Evolutionary conservation across 768 basidiomycete genomes (phyloP).

Genomic region (Mycena crocata): DNA sequence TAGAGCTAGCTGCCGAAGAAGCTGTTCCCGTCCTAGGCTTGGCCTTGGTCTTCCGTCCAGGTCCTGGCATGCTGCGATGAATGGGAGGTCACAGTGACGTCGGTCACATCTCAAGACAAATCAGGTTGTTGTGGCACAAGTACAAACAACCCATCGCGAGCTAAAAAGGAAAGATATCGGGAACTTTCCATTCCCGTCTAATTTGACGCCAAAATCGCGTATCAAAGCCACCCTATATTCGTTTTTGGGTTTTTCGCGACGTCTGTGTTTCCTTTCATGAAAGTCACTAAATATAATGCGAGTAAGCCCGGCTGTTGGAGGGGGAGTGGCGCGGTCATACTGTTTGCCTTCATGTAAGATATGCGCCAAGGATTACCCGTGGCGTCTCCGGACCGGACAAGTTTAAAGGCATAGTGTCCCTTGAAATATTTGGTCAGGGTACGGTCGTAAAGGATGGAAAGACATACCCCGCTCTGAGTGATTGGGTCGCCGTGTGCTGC

Average conservation of each 20-base stretch:
- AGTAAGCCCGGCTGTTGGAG: background rate
- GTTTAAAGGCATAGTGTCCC: background rate
- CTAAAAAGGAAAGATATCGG: slow-evolving; percentile 3
- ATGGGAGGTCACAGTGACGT: background rate
- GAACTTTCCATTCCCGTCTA: too few species aligned
- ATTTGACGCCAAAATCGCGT: background rate
- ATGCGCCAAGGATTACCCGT: slow-evolving; percentile 13
- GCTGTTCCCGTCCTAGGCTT: slow-evolving; percentile 21
- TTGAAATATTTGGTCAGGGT: background rate
- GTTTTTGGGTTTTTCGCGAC: background rate
- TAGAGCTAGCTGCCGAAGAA: too few species aligned
- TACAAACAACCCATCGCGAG: slow-evolving; percentile 20
- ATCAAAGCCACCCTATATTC: background rate
- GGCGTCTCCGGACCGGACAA: background rate
- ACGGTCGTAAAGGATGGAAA: background rate
- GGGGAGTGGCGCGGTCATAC: background rate
- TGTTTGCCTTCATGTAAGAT: background rate
- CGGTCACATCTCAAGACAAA: background rate
- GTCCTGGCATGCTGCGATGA: slow-evolving; percentile 29
- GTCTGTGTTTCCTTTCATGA: background rate
- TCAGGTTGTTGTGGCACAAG: background rate
- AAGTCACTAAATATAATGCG: background rate
- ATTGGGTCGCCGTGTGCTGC: background rate
- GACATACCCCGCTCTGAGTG: background rate
- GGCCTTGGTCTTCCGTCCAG: slow-evolving; percentile 30